These are phyloP conservation scores for Paecilomyces fulvus DNA, from an alignment of 2,329 filamentous ascomycete species.

Conservation along the genomic window DNA sequence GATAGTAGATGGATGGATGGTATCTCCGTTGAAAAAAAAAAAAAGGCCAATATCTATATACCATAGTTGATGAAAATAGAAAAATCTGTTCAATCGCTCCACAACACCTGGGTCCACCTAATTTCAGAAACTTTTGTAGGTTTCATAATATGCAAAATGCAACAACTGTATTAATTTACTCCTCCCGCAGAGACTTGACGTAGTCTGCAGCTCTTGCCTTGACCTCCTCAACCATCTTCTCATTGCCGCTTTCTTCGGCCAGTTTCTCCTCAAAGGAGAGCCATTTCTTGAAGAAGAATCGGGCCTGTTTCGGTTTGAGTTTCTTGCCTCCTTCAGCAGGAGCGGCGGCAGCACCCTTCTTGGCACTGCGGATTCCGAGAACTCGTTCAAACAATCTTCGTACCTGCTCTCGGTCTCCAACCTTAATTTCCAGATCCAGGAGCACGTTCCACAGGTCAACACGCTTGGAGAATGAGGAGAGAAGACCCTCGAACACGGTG, in stretches of 20 bases:
- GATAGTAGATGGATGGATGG: neutral
- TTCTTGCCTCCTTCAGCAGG: conserved; percentile 46
- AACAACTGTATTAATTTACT: conserved; percentile 7
- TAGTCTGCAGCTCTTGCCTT: conserved; percentile 63
- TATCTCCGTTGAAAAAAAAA: conserved; percentile 3
- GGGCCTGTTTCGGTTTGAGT: conserved; percentile 74
- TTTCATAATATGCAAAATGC: conserved; percentile 6
- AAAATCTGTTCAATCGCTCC: conserved; percentile 6
- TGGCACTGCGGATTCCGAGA: conserved; percentile 34
- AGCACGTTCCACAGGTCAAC: conserved; percentile 90
- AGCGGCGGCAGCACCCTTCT: conserved; percentile 22
- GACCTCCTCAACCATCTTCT: conserved; percentile 62
- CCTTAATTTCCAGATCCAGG: conserved; percentile 69
- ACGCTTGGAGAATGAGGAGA: conserved; percentile 79
- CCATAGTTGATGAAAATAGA: conserved; percentile 7
- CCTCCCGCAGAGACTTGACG: conserved; percentile 42
- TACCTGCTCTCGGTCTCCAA: conserved; percentile 54
- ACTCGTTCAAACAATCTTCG: conserved; percentile 78
- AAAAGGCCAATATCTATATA: neutral
- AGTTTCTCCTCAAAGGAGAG: conserved; percentile 71
- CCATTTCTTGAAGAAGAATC: conserved; percentile 89
- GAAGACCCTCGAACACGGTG: conserved; percentile 84
- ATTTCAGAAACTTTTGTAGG: conserved; percentile 7
- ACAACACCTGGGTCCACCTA: conserved; percentile 7
- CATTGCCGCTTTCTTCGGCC: conserved; percentile 47